Evolutionary conservation across 371 early-diverging fungal species (phyloP).

Genomic region (Mortierella sp.): DNA sequence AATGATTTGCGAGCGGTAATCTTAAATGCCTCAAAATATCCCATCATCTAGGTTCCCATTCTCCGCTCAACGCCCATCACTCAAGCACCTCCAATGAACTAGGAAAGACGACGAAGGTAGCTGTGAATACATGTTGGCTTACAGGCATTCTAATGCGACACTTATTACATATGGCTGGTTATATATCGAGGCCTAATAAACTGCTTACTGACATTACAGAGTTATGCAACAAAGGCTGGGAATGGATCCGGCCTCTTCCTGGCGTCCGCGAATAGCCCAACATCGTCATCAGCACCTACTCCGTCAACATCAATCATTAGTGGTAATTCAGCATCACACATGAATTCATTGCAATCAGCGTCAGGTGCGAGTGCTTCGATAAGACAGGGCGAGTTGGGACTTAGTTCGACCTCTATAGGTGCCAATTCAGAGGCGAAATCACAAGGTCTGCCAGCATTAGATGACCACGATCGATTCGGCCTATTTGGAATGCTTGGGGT

Average conservation of each 20-base stretch:
- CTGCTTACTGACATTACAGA: conserved; percentile 9
- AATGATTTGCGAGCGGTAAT: background rate
- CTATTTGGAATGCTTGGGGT: conserved; percentile 81
- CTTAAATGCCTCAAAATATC: background rate
- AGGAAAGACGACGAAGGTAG: conserved; percentile 42
- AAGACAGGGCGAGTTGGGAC: conserved; percentile 8
- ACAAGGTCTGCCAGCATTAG: conserved; percentile 10
- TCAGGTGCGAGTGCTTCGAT: background rate
- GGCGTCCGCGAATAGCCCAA: conserved; percentile 20
- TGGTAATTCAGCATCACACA: conserved; percentile 1
- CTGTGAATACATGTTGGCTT: background rate
- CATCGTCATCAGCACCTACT: conserved; percentile 15
- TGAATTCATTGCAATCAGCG: conserved; percentile 10
- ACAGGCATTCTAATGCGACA: background rate
- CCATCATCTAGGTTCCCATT: conserved; percentile 25
- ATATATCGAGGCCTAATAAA: background rate
- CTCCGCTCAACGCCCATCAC: conserved; percentile 28
- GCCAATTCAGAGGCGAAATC: conserved; percentile 9
- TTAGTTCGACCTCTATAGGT: conserved; percentile 1
- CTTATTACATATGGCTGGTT: background rate
- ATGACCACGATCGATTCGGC: conserved; percentile 66
- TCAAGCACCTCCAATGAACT: conserved; percentile 25
- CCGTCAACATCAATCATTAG: conserved; percentile 13
- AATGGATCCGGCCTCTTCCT: conserved; percentile 42
- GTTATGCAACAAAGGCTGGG: conserved; percentile 51